phyloP scores from a whole-genome alignment of 164 flowering plant genomes.

The Houttuynia cordata region DNA sequence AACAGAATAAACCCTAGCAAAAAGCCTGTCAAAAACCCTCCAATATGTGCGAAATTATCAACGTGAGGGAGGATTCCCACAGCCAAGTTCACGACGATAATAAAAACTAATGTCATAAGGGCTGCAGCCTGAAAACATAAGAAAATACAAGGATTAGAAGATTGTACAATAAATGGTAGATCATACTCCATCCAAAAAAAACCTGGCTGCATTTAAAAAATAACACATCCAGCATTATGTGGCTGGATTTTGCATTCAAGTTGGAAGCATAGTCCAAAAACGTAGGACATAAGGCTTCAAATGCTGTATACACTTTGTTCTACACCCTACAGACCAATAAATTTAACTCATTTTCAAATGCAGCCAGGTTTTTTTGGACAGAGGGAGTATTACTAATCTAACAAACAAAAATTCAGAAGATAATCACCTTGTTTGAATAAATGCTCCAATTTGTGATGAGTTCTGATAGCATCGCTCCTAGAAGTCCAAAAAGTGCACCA shows the following conservation, averaged over 20 bases:
- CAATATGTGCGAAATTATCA: conserved; percentile 75
- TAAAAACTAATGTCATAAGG: conserved; percentile 46
- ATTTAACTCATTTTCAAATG: no score
- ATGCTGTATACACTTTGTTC: no score
- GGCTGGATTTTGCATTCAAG: no score
- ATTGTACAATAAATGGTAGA: neutral
- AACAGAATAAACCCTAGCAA: conserved; percentile 71
- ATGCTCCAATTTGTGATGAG: conserved; percentile 73
- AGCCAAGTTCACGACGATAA: conserved; percentile 57
- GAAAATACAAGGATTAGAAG: neutral
- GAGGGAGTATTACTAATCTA: no score
- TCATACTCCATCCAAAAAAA: no score
- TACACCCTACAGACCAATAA: no score
- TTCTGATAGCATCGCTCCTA: conserved; percentile 90
- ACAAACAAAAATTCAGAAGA: neutral
- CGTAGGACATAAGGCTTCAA: no score
- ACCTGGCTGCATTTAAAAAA: no score
- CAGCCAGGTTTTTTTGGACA: no score
- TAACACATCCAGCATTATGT: no score
- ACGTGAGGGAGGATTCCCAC: conserved; percentile 76
- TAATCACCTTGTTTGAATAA: conserved; percentile 56
- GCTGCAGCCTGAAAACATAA: conserved; percentile 50
- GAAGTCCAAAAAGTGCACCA: conserved; percentile 86
- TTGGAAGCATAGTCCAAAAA: no score
- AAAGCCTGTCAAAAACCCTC: conserved; percentile 74